Evolutionary conservation across 2,329 filamentous ascomycete species (phyloP), one percentile per base, ranked within the genome.

Genomic region (Periconia sp.): DNA sequence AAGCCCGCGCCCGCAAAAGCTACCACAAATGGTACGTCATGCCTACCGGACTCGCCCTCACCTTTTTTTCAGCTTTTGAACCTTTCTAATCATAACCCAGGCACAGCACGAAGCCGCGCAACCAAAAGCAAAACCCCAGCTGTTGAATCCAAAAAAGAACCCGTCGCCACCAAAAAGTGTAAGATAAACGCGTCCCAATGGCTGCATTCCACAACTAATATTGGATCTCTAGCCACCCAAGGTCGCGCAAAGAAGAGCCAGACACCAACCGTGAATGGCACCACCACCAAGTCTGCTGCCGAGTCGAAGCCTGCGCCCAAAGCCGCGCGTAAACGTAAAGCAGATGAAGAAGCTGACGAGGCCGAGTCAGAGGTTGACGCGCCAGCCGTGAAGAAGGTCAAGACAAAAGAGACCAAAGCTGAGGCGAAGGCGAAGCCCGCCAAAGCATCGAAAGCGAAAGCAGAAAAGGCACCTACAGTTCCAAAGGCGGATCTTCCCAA

Each of bases 11-110:
- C 59, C 19, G 67, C 67, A 54, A 60, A 60, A 52, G 61, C 56
- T 40, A 53, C 51, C 23, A 53, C 63, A 54, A 74, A 66, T 61
- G 63, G 67, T 68, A 69, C 53, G 65, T 65, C 60, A 56, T 55
- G 55, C 45, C 48, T 27, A 27, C 23, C 8, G 8, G 23, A 27
- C 23, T 27, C 5, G 8, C 5, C 5, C 23, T 27, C 23, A 27
- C 23, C 23, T 27, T 27, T 47, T 47, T 49, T n/a, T n/a, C n/a
- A n/a, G n/a, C n/a, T n/a, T n/a, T n/a, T 35, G 47, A 45, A 45
- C 49, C 52, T 56, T 47, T 43, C 63, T 64, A 47, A 66, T 50
- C 17, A 37, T 33, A 33, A 55, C 44, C 30, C 44, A 63, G 61
- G 46, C 18, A 55, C 57, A 54, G 59, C 49, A 50, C 62, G 63